Evolutionary conservation across 2,329 filamentous ascomycete species (phyloP).

Genomic region (Diaporthe caulivora): DNA sequence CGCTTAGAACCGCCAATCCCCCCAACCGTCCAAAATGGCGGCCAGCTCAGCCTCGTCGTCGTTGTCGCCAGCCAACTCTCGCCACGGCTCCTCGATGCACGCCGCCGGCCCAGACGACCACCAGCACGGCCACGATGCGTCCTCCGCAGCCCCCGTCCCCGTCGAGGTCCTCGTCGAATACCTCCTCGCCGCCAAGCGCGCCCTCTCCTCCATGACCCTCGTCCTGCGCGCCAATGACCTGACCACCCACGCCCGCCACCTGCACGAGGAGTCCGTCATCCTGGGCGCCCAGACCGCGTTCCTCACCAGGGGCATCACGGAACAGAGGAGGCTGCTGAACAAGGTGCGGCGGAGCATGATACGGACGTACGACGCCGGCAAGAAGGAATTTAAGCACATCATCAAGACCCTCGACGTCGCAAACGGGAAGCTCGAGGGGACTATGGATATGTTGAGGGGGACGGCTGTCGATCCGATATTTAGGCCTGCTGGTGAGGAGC

Average conservation of each 20-base stretch:
- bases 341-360: constrained; percentile 65
- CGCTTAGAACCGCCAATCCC: neutral
- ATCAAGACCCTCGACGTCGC: constrained; percentile 76
- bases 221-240: constrained; percentile 91
- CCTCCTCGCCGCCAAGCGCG: constrained; percentile 88
- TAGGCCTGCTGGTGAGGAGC: constrained; percentile 68
- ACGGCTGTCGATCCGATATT: constrained; percentile 75
- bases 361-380: constrained; percentile 68
- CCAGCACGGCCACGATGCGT: constrained; percentile 46
- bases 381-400: constrained; percentile 71
- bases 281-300: constrained; percentile 79
- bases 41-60: constrained; percentile 38
- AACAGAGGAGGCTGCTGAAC: constrained; percentile 66
- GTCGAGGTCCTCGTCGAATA: constrained; percentile 86
- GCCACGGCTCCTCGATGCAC: constrained; percentile 30
- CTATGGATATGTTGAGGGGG: constrained; percentile 73
- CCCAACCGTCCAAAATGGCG: neutral
- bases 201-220: constrained; percentile 84
- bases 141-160: constrained; percentile 56
- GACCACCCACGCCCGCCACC: constrained; percentile 78
- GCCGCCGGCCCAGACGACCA: neutral
- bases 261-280: constrained; percentile 83
- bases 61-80: constrained; percentile 31
- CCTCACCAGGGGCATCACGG: constrained; percentile 70
- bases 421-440: constrained; percentile 73